Evolutionary conservation across 805 yeast genomes (phyloP).

Genomic region (Komagataella populi): DNA sequence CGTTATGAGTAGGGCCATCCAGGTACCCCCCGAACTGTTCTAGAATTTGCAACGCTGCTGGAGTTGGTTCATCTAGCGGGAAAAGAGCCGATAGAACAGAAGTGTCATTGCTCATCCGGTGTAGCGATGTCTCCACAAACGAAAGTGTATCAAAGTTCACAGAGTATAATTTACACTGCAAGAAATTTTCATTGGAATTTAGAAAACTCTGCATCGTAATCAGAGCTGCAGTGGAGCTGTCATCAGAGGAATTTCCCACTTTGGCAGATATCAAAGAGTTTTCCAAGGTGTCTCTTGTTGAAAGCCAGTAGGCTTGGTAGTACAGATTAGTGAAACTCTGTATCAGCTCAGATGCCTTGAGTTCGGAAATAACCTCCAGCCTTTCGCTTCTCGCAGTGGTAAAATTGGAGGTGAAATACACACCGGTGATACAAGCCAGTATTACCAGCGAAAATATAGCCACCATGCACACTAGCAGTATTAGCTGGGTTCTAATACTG

Average conservation of each 20-base stretch:
- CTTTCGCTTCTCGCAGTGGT: conserved; percentile 54
- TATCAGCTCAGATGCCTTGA: conserved; percentile 66
- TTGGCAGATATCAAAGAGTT: conserved; percentile 44
- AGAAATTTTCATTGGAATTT: conserved; percentile 47
- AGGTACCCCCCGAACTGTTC: conserved; percentile 31
- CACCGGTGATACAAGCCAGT: conserved; percentile 63
- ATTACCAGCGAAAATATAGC: conserved; percentile 59
- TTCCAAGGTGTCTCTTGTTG: conserved; percentile 48
- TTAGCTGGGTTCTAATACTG: conserved; percentile 66
- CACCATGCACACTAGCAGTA: conserved; percentile 54
- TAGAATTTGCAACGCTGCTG: conserved; percentile 28
- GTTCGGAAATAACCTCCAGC: conserved; percentile 62
- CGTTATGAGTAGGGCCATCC: conserved; percentile 52
- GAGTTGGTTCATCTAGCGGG: conserved; percentile 33
- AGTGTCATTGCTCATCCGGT: conserved; percentile 14
- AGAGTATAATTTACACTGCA: conserved; percentile 58
- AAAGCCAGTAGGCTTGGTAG: conserved; percentile 56
- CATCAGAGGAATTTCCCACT: conserved; percentile 56
- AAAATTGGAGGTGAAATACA: conserved; percentile 55
- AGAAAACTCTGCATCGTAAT: conserved; percentile 46
- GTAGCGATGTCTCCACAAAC: conserved; percentile 20
- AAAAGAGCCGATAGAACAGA: conserved; percentile 22
- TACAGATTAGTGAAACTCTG: conserved; percentile 52
- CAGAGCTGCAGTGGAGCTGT: conserved; percentile 31
- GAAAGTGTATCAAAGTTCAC: conserved; percentile 35